These are phyloP conservation scores for Erysimum cheiri DNA, from an alignment of 441 rosid species.

Conservation along the genomic window DNA sequence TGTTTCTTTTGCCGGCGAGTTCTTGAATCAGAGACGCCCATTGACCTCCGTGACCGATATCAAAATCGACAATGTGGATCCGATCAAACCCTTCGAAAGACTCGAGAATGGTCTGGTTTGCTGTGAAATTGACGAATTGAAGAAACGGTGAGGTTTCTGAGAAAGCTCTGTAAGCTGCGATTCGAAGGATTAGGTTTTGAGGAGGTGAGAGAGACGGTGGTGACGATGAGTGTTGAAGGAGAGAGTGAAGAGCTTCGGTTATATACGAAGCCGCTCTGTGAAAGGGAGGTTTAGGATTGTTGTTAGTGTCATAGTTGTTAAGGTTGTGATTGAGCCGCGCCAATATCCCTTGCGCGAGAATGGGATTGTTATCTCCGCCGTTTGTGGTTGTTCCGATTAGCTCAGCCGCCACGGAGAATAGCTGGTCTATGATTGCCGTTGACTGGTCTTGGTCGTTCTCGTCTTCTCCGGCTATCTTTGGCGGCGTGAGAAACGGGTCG, in stretches of 20 bases:
- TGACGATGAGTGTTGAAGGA: slow-evolving; percentile 50
- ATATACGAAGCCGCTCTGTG: slow-evolving; percentile 80
- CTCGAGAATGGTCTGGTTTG: slow-evolving; percentile 72
- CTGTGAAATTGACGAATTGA: slow-evolving; percentile 75
- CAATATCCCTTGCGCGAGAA: slow-evolving; percentile 99
- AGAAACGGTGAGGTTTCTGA: slow-evolving; percentile 70
- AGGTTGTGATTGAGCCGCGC: slow-evolving; percentile 99
- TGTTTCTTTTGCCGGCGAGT: slow-evolving; percentile 48
- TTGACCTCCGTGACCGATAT: slow-evolving; percentile 70
- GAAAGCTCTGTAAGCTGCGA: slow-evolving; percentile 71
- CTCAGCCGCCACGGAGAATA: slow-evolving; percentile 69
- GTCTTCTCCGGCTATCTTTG: slow-evolving; percentile 45
- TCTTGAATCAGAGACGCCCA: slow-evolving; percentile 87
- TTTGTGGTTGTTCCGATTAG: slow-evolving; percentile 55
- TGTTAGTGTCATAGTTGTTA: slow-evolving; percentile 40
- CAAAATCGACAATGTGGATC: slow-evolving; percentile 71
- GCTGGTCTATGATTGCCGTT: slow-evolving; percentile 55
- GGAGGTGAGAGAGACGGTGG: slow-evolving; percentile 44
- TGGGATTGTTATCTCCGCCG: slow-evolving; percentile 46
- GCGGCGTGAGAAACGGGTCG: slow-evolving; percentile 50
- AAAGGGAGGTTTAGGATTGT: slow-evolving; percentile 66
- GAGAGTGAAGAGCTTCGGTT: slow-evolving; percentile 72
- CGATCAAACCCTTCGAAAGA: slow-evolving; percentile 50
- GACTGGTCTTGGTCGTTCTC: slow-evolving; percentile 42
- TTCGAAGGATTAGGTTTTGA: slow-evolving; percentile 53